Evolutionary conservation across 1,284 basidiomycete genomes (phyloP), one percentile per base, ranked within the genome.

Genomic region (Melampsora americana): DNA sequence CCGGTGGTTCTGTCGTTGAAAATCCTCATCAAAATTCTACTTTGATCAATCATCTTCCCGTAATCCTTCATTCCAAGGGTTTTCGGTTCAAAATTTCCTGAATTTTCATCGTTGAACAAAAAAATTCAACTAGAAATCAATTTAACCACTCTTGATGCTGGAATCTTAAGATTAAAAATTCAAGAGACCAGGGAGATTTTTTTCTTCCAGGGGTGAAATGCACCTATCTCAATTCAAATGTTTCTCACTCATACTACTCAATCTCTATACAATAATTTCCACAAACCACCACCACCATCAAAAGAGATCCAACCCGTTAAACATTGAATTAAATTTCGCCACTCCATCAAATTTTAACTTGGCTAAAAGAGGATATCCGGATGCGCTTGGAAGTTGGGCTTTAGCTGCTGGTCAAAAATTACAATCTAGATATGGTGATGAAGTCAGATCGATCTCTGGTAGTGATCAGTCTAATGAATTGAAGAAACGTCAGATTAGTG

Each of bases 301-400:
- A 53, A 53, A 20, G 6, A 53, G 50, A 53, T 53, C 7, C 7
- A 20, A 6, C 6, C 16, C 50, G 6, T 20, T 12, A 20, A 14
- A 53, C 50, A 53, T 53, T 26, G 2, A 20, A 20, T 53, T 53
- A 26, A 53, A 53, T 26, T 6, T 20, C 16, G 11, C 7, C 7
- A 14, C 23, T 20, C 50, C 50, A 20, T 20, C 50, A 20, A 1
- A 53, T 6, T 6, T 53, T 6, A 26, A 20, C 16, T 26, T 53
- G 6, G 16, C 16, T 14, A 53, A 53, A 26, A 12, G 46, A 48
- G 46, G 46, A 48, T 12, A 48, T 48, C 14, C 50, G 50, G 50
- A 53, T 42, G 50, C 35, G 23, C 66, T 76, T 39, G 74, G 66
- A 64, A 35, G 7, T 39, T 76, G 74, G 74, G 74, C 74, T 35